Evolutionary conservation across 495 filamentous ascomycete species (phyloP), one percentile per base, ranked within the genome.

Genomic region (Penicillium ucsense): DNA sequence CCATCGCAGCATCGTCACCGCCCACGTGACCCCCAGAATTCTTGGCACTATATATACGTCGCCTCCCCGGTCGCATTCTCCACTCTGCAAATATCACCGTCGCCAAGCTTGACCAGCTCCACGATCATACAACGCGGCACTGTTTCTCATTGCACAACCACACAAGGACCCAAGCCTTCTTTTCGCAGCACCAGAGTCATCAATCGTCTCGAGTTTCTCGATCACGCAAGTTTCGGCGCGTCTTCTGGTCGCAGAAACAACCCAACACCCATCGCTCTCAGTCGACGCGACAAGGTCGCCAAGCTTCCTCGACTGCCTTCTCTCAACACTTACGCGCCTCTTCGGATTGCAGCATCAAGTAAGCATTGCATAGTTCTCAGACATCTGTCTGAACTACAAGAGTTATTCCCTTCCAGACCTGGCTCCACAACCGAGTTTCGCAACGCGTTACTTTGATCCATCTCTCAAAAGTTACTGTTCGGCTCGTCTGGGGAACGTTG

Each of bases 21-120:
- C 58, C 43, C 70, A 73, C 70, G 70, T 74, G 68, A 74, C 47
- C 29, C 4, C 5, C 6, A 3, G 34, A 57, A 58, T 59, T 59
- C 70, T 71, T 72, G 68, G 70, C 70, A 57, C 52, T 67, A 74
- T 74, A 72, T 70, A 72, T 61, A 58, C 46, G 54, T 55, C 42
- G 47, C 52, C 54, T 20, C 20, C 54, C 55, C 54, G 63, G 61
- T 73, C 66, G 70, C 70, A 71, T 73, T 70, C 68, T 73, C 67
- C 68, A 73, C 66, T 60, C 54, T 62, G 54, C 51, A 48, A 57
- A 52, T 61, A 53, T 56, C 56, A 30, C 39, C 10, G 31, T 41
- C 39, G 29, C 60, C 53, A 59, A 38, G 27, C 39, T 47, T 20
- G 20, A 20, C 20, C 20, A 20, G 20, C 20, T 20, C 20, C 20